phyloP scores from a whole-genome alignment of 2,329 filamentous ascomycete species.

The Saccharata proteae region DNA sequence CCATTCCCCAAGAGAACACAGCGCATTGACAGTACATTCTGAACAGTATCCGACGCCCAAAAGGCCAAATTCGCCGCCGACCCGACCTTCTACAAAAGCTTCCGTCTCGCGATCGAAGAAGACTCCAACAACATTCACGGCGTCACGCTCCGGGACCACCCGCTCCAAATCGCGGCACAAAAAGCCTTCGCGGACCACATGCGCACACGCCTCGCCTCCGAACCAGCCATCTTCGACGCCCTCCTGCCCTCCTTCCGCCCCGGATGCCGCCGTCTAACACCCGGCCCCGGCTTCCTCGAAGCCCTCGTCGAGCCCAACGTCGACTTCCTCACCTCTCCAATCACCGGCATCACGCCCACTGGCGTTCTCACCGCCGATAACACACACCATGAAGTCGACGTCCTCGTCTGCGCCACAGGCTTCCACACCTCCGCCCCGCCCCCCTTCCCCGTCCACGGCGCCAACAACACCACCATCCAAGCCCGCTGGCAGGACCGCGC shows the following conservation, averaged over 20 bases:
- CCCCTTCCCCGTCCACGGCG: slow-evolving; percentile 26
- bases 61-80: slow-evolving; percentile 17
- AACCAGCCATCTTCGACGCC: slow-evolving; percentile 28
- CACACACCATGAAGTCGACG: slow-evolving; percentile 26
- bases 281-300: slow-evolving; percentile 41
- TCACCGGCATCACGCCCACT: slow-evolving; percentile 23
- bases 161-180: slow-evolving; percentile 24
- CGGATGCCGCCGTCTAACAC: slow-evolving; percentile 38
- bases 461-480: slow-evolving; percentile 17
- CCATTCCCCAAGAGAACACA: not conserved
- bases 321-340: slow-evolving; percentile 21
- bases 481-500: slow-evolving; percentile 24
- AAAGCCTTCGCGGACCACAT: slow-evolving; percentile 29
- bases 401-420: slow-evolving; percentile 34
- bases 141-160: slow-evolving; percentile 23
- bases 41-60: slow-evolving; percentile 14
- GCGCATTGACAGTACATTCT: not conserved
- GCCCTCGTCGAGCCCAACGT: slow-evolving; percentile 31
- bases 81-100: slow-evolving; percentile 19
- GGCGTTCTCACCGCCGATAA: slow-evolving; percentile 31
- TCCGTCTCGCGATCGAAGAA: slow-evolving; percentile 21
- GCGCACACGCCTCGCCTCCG: slow-evolving; percentile 23
- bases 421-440: slow-evolving; percentile 28
- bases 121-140: slow-evolving; percentile 20
- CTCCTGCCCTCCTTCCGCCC: slow-evolving; percentile 31